Evolutionary conservation across 2,329 filamentous ascomycete genomes (phyloP).

Genomic region (Trichophaea hybrida): DNA sequence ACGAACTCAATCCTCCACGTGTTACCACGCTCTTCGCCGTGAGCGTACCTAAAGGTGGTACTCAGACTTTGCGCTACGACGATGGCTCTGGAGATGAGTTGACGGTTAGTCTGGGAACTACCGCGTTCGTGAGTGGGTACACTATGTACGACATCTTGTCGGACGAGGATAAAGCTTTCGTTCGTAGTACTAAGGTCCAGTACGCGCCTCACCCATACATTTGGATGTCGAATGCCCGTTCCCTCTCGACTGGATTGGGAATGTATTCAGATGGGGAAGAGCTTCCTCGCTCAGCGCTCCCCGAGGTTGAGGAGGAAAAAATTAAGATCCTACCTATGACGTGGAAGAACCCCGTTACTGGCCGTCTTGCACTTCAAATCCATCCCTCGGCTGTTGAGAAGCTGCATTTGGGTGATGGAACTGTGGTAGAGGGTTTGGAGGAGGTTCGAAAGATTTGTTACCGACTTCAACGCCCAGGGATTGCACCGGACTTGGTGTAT

Average conservation of each 20-base stretch:
- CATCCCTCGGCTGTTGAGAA: conserved; percentile 58
- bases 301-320: conserved; percentile 49
- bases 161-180: conserved; percentile 52
- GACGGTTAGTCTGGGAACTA: conserved; percentile 57
- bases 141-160: conserved; percentile 55
- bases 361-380: conserved; percentile 54
- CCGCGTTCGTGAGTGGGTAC: conserved; percentile 59
- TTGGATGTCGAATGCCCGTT: conserved; percentile 60
- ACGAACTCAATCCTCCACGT: conserved; percentile 57
- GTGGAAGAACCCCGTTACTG: conserved; percentile 62
- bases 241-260: conserved; percentile 55
- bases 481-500: conserved; percentile 54
- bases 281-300: conserved; percentile 44
- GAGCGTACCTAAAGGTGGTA: conserved; percentile 51
- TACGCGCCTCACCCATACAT: conserved; percentile 70
- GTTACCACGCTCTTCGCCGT: conserved; percentile 62
- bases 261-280: conserved; percentile 53
- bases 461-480: conserved; percentile 55
- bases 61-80: conserved; percentile 57
- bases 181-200: conserved; percentile 50
- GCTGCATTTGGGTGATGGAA: conserved; percentile 52
- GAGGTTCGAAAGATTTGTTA: conserved; percentile 58
- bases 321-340: conserved; percentile 61
- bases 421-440: conserved; percentile 52
- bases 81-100: conserved; percentile 54